A percentile compares a stretch with the other conserved stretches of the same genome.
These are phyloP conservation scores for Ceratocystis harringtonii DNA, from an alignment of 2,329 filamentous ascomycete genomes.

Conservation along the genomic window DNA sequence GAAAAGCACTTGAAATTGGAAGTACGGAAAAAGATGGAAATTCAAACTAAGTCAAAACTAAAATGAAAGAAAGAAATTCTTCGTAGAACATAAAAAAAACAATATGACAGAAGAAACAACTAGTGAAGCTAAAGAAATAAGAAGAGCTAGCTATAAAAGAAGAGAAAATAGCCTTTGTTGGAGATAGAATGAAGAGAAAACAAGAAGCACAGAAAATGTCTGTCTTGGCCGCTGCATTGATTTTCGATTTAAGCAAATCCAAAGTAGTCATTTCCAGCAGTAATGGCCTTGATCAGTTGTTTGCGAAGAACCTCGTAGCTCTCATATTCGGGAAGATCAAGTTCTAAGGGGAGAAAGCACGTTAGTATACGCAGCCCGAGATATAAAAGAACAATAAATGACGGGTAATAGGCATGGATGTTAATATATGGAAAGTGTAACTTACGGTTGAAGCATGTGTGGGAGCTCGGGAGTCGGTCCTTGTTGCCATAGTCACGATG, in stretches of 20 bases:
- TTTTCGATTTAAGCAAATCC: slow-evolving; percentile 61
- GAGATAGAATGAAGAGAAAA: neutral
- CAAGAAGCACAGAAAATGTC: slow-evolving; percentile 12
- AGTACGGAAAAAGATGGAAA: neutral
- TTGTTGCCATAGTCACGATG: slow-evolving; percentile 96
- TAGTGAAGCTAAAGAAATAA: slow-evolving; percentile 6
- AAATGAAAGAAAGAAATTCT: neutral
- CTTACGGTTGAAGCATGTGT: slow-evolving; percentile 99
- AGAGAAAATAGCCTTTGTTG: neutral
- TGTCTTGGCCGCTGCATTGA: neutral
- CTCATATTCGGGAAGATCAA: slow-evolving; percentile 96
- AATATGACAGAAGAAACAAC: slow-evolving; percentile 1
- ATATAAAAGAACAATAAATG: neutral
- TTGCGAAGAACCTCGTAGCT: slow-evolving; percentile 81
- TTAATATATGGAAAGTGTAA: slow-evolving; percentile 22
- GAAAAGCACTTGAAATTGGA: neutral
- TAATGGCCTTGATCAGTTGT: slow-evolving; percentile 88
- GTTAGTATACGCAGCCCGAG: slow-evolving; percentile 24
- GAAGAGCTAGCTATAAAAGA: neutral
- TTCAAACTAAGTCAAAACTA: neutral
- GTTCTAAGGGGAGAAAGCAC: slow-evolving; percentile 44
- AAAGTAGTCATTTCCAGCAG: slow-evolving; percentile 93
- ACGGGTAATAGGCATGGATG: neutral
- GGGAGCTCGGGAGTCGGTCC: slow-evolving; percentile 84
- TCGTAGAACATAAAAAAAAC: neutral